A percentile compares a stretch with the other conserved stretches of the same genome.
These are phyloP conservation scores for Gaertneriomyces semiglobifer DNA, from an alignment of 192 early-diverging fungal species.

Conservation along the genomic window DNA sequence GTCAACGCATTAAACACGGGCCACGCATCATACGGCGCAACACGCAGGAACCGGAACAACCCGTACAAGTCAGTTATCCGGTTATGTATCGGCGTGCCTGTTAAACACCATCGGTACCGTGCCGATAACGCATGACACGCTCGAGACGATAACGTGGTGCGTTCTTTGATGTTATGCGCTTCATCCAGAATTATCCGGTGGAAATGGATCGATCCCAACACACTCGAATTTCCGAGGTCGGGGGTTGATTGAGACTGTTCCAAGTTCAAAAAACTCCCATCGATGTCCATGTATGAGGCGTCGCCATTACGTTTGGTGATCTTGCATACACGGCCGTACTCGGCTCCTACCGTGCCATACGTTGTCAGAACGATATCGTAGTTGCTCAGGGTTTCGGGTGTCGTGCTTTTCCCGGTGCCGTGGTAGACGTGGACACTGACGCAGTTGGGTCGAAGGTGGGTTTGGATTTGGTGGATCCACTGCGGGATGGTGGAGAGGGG, in stretches of 20 bases:
- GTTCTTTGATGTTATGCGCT: slow-evolving; percentile 88
- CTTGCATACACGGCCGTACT: slow-evolving; percentile 41
- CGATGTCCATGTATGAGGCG: too few relatives aligned
- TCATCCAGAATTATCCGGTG: slow-evolving; percentile 89
- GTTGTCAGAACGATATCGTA: slow-evolving; percentile 70
- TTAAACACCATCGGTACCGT: slow-evolving; percentile 80
- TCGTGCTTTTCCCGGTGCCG: slow-evolving; percentile 45
- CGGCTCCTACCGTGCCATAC: slow-evolving; percentile 60
- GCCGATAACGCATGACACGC: slow-evolving; percentile 68
- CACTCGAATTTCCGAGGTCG: slow-evolving; percentile 6
- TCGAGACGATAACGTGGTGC: slow-evolving; percentile 67
- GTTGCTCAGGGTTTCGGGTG: slow-evolving; percentile 47
- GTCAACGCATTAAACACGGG: too few relatives aligned
- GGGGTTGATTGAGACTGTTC: slow-evolving; percentile 19
- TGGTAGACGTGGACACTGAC: slow-evolving; percentile 62
- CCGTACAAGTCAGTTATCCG: slow-evolving; percentile 68
- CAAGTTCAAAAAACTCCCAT: too few relatives aligned
- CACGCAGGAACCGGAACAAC: slow-evolving; percentile 76
- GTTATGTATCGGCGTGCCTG: slow-evolving; percentile 46
- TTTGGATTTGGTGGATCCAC: slow-evolving; percentile 68
- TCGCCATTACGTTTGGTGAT: neutral
- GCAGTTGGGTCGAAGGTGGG: slow-evolving; percentile 39
- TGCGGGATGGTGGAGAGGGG: slow-evolving; percentile 68
- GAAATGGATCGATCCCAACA: slow-evolving; percentile 49
- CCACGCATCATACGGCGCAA: slow-evolving; percentile 55